Evolutionary conservation across 208 protist genomes (phyloP).

Genomic region (Borovskyia barvae): DNA sequence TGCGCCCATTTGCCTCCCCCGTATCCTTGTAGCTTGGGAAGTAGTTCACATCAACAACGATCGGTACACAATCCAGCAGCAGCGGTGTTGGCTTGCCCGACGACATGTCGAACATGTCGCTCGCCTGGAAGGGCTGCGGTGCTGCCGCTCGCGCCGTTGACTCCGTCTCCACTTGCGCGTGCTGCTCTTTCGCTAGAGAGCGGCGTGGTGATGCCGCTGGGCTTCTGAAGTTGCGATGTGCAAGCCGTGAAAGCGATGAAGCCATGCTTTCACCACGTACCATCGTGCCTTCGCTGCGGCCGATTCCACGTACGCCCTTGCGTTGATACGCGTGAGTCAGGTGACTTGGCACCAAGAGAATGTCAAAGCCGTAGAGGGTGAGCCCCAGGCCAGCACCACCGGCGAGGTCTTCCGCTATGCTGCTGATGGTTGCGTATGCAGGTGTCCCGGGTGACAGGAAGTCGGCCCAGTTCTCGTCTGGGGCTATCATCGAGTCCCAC

Average conservation of each 20-base stretch:
- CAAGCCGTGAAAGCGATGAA: background rate
- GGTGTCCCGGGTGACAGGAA: constrained; percentile 59
- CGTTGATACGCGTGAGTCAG: constrained; percentile 28
- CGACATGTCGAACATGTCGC: constrained; percentile 58
- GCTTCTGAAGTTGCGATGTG: background rate
- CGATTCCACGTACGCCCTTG: constrained; percentile 29
- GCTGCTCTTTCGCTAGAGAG: too few species aligned
- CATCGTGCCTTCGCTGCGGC: constrained; percentile 15
- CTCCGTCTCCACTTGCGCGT: background rate
- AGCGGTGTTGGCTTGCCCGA: constrained; percentile 55
- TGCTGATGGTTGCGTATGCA: constrained; percentile 30
- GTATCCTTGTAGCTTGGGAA: constrained; percentile 81
- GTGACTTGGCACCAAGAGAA: constrained; percentile 62
- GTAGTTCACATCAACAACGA: constrained; percentile 87
- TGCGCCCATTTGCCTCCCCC: constrained; percentile 31
- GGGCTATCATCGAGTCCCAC: constrained; percentile 21
- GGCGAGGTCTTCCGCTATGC: constrained; percentile 40
- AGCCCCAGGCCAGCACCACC: constrained; percentile 36
- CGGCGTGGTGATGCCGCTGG: background rate
- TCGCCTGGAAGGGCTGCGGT: constrained; percentile 13
- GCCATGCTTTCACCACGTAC: constrained; percentile 12
- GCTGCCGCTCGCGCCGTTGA: background rate
- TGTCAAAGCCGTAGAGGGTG: constrained; percentile 78
- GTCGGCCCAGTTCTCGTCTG: constrained; percentile 36
- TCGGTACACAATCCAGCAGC: constrained; percentile 46